phyloP scores from a whole-genome alignment of 345 rosid species.

The Pelargonium nanum region DNA sequence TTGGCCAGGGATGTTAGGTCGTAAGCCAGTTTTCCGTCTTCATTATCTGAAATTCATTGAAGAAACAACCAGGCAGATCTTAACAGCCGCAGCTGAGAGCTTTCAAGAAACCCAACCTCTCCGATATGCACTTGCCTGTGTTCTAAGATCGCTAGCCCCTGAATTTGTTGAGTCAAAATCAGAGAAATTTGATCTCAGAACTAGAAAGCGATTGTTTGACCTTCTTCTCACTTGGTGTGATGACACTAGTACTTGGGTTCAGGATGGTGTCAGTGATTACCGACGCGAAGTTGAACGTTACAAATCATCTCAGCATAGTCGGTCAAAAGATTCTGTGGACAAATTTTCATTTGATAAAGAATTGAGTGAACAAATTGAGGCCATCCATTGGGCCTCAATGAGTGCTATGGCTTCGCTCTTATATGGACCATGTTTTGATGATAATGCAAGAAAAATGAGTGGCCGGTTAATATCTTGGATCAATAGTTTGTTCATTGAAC shows the following conservation, averaged over 20 bases:
- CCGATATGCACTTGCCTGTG: conserved; percentile 88
- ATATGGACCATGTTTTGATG: conserved; percentile 96
- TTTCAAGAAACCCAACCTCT: conserved; percentile 86
- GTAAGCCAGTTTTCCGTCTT: conserved; percentile 75
- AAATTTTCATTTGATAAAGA: conserved; percentile 92
- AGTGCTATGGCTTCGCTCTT: conserved; percentile 95
- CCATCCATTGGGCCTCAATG: conserved; percentile 95
- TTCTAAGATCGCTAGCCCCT: conserved; percentile 81
- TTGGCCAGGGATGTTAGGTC: conserved; percentile 92
- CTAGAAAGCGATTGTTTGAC: conserved; percentile 82
- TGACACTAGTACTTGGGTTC: conserved; percentile 76
- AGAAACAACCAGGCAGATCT: conserved; percentile 63
- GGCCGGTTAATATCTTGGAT: conserved; percentile 96
- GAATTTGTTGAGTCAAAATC: conserved; percentile 90
- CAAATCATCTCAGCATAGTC: conserved; percentile 77
- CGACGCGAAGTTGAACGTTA: conserved; percentile 97
- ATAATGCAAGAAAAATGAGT: conserved; percentile 96
- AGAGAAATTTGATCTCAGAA: conserved; percentile 81
- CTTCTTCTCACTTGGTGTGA: conserved; percentile 89
- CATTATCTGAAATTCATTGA: conserved; percentile 91
- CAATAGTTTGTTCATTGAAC: conserved; percentile 90
- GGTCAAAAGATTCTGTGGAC: conserved; percentile 90
- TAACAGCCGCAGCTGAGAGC: conserved; percentile 51
- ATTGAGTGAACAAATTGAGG: conserved; percentile 81
- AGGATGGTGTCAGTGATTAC: conserved; percentile 72